A percentile compares a stretch with the other conserved stretches of the same genome.
Conservation (phyloP, 805 yeast species). For the Metschnikowia gelsemii region DNA sequence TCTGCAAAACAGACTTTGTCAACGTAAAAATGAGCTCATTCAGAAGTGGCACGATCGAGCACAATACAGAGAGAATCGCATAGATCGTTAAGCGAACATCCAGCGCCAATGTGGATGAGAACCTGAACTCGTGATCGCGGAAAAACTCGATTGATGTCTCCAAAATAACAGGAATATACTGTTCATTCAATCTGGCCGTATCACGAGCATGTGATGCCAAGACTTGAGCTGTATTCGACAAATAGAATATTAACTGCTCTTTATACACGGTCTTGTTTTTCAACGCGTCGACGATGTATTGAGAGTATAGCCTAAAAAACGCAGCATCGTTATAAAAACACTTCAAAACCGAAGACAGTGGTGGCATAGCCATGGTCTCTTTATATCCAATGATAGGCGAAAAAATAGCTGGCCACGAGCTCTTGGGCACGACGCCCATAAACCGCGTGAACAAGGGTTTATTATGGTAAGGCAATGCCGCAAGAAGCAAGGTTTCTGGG, state of each 20-base stretch:
- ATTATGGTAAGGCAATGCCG: constrained; percentile 78
- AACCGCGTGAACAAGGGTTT: constrained; percentile 73
- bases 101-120: constrained; percentile 23
- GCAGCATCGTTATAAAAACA: constrained; percentile 66
- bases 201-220: constrained; percentile 59
- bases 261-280: constrained; percentile 59
- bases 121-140: constrained; percentile 20
- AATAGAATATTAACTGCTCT: constrained; percentile 73
- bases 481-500: constrained; percentile 66
- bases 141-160: constrained; percentile 59
- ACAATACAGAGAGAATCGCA: constrained; percentile 74
- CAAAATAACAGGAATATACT: constrained; percentile 54
- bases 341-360: constrained; percentile 66
- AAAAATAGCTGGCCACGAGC: constrained; percentile 71
- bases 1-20: constrained; percentile 34
- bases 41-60: constrained; percentile 65
- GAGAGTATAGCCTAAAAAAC: constrained; percentile 64
- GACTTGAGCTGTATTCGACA: constrained; percentile 66
- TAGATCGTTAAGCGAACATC: constrained; percentile 83
- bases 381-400: constrained; percentile 69
- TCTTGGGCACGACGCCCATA: constrained; percentile 63
- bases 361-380: constrained; percentile 60
- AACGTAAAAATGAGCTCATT: constrained; percentile 30
- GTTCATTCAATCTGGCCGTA: constrained; percentile 44
- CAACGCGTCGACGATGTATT: constrained; percentile 50